Percentiles rank a stretch among this genome's conserved stretches.
These are phyloP conservation scores for Lentinus brumalis DNA, from an alignment of 768 basidiomycete genomes.

Conservation along the genomic window DNA sequence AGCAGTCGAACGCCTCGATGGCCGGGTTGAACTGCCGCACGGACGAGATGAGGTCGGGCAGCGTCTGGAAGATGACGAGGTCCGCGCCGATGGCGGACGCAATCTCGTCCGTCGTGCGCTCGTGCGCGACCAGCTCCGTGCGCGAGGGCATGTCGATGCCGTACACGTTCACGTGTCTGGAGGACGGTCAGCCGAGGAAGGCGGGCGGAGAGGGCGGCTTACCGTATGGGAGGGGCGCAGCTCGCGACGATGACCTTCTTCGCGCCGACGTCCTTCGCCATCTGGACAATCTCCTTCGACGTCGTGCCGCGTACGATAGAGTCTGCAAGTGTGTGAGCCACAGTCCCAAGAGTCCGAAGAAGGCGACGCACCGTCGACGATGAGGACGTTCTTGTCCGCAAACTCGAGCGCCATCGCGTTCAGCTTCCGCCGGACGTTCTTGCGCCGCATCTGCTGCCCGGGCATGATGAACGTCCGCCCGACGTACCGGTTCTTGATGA, in stretches of 20 bases:
- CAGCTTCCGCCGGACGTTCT: constrained; percentile 92
- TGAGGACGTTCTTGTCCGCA: constrained; percentile 83
- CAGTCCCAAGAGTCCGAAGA: background rate
- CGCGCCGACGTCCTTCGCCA: constrained; percentile 99
- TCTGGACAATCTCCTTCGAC: constrained; percentile 97
- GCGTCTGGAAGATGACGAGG: constrained; percentile 92
- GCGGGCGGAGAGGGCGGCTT: constrained; percentile 16
- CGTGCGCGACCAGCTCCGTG: constrained; percentile 88
- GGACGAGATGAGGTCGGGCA: constrained; percentile 82
- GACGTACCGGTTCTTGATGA: constrained; percentile 98
- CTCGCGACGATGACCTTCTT: constrained; percentile 95
- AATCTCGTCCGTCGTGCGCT: constrained; percentile 69
- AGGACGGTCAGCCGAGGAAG: background rate
- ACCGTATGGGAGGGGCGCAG: constrained; percentile 96
- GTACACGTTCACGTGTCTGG: constrained; percentile 90
- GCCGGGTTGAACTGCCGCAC: constrained; percentile 82
- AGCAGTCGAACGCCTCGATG: constrained; percentile 88
- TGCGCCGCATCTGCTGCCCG: constrained; percentile 92
- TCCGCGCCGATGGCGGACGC: constrained; percentile 89
- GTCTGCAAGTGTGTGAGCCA: constrained; percentile 49
- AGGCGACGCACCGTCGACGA: constrained; percentile 81
- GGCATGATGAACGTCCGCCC: constrained; percentile 99
- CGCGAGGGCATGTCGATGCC: constrained; percentile 99
- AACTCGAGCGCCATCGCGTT: constrained; percentile 99
- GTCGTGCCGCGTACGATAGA: constrained; percentile 99